phyloP scores from a whole-genome alignment of 2,329 filamentous ascomycete species.

The Hymenoscyphus salicellus region DNA sequence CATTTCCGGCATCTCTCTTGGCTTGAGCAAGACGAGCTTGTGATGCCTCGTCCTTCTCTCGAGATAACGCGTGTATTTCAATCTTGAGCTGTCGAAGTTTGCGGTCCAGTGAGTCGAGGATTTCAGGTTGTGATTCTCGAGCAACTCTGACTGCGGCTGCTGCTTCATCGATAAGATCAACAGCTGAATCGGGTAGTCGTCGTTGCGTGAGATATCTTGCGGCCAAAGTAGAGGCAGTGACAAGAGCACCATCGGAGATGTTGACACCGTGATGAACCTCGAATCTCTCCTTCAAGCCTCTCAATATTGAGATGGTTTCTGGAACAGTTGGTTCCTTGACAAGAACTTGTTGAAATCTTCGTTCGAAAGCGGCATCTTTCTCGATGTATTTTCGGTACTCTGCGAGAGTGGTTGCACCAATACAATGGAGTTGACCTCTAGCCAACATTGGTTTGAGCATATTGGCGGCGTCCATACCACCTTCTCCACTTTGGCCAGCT shows the following conservation, averaged over 20 bases:
- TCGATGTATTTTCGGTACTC: slow-evolving; percentile 99
- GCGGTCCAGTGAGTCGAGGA: slow-evolving; percentile 90
- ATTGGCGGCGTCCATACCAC: slow-evolving; percentile 98
- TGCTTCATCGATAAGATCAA: slow-evolving; percentile 94
- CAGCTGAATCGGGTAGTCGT: slow-evolving; percentile 90
- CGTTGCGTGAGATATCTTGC: slow-evolving; percentile 89
- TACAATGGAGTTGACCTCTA: slow-evolving; percentile 93
- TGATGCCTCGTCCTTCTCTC: slow-evolving; percentile 92
- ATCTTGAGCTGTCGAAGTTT: slow-evolving; percentile 89
- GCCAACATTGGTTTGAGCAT: slow-evolving; percentile 97
- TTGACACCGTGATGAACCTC: slow-evolving; percentile 98
- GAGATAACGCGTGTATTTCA: slow-evolving; percentile 90
- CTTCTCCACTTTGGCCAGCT: slow-evolving; percentile 88
- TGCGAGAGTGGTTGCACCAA: slow-evolving; percentile 89
- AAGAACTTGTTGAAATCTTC: slow-evolving; percentile 95
- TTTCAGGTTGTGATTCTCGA: slow-evolving; percentile 92
- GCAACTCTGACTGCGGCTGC: slow-evolving; percentile 95
- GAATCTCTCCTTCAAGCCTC: slow-evolving; percentile 95
- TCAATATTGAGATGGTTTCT: slow-evolving; percentile 96
- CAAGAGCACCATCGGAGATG: slow-evolving; percentile 90
- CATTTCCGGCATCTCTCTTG: slow-evolving; percentile 87
- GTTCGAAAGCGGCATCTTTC: slow-evolving; percentile 96
- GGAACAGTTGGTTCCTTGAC: slow-evolving; percentile 88
- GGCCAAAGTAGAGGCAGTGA: slow-evolving; percentile 85
- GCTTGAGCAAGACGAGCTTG: slow-evolving; percentile 78